Conservation (phyloP, 495 filamentous ascomycete genomes). For the Niebla homalea region DNA sequence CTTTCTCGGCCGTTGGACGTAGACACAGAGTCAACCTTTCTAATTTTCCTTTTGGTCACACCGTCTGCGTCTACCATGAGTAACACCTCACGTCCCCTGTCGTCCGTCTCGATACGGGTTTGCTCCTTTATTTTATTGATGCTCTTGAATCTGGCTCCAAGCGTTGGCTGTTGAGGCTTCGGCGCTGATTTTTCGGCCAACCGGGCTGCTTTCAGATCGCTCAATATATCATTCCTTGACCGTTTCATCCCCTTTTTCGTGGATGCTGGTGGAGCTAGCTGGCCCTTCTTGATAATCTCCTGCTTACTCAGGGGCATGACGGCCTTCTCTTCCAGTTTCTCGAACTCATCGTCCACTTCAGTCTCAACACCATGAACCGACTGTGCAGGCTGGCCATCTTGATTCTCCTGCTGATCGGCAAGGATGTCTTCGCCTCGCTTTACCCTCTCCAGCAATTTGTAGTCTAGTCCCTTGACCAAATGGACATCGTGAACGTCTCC, state of each 20-base stretch:
- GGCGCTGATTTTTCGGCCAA: slow-evolving; percentile 43
- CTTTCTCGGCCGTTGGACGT: slow-evolving; percentile 24
- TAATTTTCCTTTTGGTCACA: slow-evolving; percentile 72
- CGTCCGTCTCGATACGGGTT: slow-evolving; percentile 62
- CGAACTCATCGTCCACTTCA: slow-evolving; percentile 66
- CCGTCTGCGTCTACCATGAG: slow-evolving; percentile 79
- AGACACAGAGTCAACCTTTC: slow-evolving; percentile 33
- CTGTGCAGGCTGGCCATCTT: slow-evolving; percentile 14
- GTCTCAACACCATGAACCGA: slow-evolving; percentile 21
- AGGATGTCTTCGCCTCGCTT: slow-evolving; percentile 62
- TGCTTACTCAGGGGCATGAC: slow-evolving; percentile 38
- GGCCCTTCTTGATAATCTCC: slow-evolving; percentile 61
- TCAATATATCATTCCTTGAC: slow-evolving; percentile 71
- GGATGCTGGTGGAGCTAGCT: slow-evolving; percentile 51
- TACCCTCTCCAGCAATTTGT: slow-evolving; percentile 61
- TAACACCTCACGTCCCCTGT: slow-evolving; percentile 66
- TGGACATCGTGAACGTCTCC: slow-evolving; percentile 70
- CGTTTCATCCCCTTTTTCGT: slow-evolving; percentile 47
- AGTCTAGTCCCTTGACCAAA: slow-evolving; percentile 85
- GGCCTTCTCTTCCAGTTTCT: slow-evolving; percentile 54
- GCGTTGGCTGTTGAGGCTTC: slow-evolving; percentile 33
- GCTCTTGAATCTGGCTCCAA: slow-evolving; percentile 74
- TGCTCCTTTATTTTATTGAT: slow-evolving; percentile 50
- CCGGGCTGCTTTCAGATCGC: slow-evolving; percentile 64
- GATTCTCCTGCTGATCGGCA: slow-evolving; percentile 16